phyloP scores from a whole-genome alignment of 1,284 basidiomycete species.

The Exsudoporus floridanus region DNA sequence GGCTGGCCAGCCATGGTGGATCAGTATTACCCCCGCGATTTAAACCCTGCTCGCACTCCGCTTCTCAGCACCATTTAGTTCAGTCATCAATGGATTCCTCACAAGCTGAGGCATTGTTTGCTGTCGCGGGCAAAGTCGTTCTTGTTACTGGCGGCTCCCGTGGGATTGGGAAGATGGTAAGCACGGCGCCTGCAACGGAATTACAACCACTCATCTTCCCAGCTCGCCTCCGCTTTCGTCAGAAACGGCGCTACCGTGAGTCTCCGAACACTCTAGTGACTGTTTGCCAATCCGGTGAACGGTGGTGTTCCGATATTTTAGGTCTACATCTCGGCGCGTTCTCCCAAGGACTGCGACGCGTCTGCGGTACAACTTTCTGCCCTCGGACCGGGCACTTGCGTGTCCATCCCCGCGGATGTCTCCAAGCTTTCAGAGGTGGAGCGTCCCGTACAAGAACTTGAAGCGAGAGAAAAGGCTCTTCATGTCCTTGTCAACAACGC shows the following conservation, averaged over 20 bases:
- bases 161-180: conserved; percentile 69
- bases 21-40: conserved; percentile 2
- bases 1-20: conserved; percentile 1
- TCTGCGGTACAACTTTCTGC: conserved; percentile 57
- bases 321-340: conserved; percentile 72
- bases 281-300: neutral
- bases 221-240: conserved; percentile 70
- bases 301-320: conserved; percentile 21
- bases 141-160: conserved; percentile 73
- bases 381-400: conserved; percentile 56
- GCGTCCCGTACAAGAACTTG: conserved; percentile 51
- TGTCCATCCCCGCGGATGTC: conserved; percentile 61
- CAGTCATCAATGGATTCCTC: conserved; percentile 48
- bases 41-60: neutral
- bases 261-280: neutral
- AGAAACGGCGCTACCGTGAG: conserved; percentile 61
- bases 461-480: conserved; percentile 51
- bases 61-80: neutral
- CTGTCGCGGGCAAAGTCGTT: conserved; percentile 60
- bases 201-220: neutral
- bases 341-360: conserved; percentile 49
- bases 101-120: conserved; percentile 49
- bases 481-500: conserved; percentile 71
- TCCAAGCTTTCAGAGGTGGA: conserved; percentile 59
- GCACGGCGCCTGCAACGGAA: conserved; percentile 18